phyloP scores from a whole-genome alignment of 306 rosid species.

The Dryas drummondii region DNA sequence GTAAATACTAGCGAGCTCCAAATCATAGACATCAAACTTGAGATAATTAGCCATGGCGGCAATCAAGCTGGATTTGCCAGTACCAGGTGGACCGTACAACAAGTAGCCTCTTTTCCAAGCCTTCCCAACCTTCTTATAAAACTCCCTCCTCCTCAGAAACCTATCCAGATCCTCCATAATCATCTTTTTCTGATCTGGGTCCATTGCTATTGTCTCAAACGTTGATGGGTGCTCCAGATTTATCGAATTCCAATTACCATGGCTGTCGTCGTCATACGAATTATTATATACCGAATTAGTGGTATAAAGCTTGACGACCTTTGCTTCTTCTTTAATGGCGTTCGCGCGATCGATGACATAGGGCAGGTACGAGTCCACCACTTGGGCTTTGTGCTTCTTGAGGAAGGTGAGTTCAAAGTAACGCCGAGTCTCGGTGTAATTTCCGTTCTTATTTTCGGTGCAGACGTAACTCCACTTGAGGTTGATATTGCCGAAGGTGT shows the following conservation, averaged over 20 bases:
- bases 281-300: not conserved
- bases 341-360: slow-evolving; percentile 24
- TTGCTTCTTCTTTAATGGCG: slow-evolving; percentile 20
- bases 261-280: not conserved
- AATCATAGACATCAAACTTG: slow-evolving; percentile 42
- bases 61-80: slow-evolving; percentile 40
- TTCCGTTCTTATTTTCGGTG: not conserved
- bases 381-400: slow-evolving; percentile 29
- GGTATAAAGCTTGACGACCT: slow-evolving; percentile 28
- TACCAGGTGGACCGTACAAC: slow-evolving; percentile 40
- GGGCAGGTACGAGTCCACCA: slow-evolving; percentile 29
- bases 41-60: slow-evolving; percentile 56
- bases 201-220: slow-evolving; percentile 42
- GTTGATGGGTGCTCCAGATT: slow-evolving; percentile 43
- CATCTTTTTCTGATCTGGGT: slow-evolving; percentile 27
- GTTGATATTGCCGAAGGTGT: slow-evolving; percentile 11
- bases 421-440: not conserved
- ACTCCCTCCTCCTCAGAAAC: slow-evolving; percentile 35
- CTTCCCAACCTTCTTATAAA: slow-evolving; percentile 43
- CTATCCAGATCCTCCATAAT: slow-evolving; percentile 33
- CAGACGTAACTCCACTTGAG: slow-evolving; percentile 31
- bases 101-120: slow-evolving; percentile 52
- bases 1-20: slow-evolving; percentile 32
- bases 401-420: slow-evolving; percentile 28
- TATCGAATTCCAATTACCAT: slow-evolving; percentile 21